Evolutionary conservation across 805 yeast genomes (phyloP), one percentile per base, ranked within the genome.

Genomic region (Torulaspora gathmanii): DNA sequence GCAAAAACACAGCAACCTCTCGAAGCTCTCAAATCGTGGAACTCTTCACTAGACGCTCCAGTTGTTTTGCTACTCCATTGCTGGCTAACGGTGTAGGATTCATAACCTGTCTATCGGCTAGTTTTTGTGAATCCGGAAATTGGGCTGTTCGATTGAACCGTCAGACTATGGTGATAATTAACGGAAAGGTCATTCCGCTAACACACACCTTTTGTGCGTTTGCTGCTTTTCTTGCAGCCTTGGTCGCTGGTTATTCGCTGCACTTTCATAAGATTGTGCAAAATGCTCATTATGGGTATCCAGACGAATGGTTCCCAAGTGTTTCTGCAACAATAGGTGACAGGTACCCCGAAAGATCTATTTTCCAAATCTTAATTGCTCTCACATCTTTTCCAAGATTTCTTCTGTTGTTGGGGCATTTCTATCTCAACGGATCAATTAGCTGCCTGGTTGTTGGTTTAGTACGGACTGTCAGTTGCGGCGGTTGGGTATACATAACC

Each of bases 301-400:
- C 99, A 2, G 93, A 90, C 48, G 99, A 93, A 65, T 93, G 99
- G 98, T 91, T 93, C 62, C 99, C 99, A 2, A 83, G 95, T 58
- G 99, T 93, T 2, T 84, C 95, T 29, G 98, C 99, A 1, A 79
- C 99, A 1, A 93, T 93, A 61, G 99, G 99, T 36, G 99, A 93
- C 63, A 69, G 97, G 49, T 93, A 89, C 63, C 99, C 99, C 0
- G 99, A 93, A 67, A 73, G 99, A 53, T 86, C 96, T 1, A 68
- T 93, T 15, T 93, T 91, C 64, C 99, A 93, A 68, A 74, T 91
- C 29, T 68, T 91, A 51, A 93, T 93, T 53, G 99, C 98, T 1
- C 66, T 91, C 37, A 90, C 98, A 0, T 77, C 98, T 0, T 95
- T 96, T 30, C 97, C 97, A 13, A 77, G 98, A 53, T 91, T 90